phyloP scores from a whole-genome alignment of 208 protist genomes.

The Wallacemonas sp. region DNA sequence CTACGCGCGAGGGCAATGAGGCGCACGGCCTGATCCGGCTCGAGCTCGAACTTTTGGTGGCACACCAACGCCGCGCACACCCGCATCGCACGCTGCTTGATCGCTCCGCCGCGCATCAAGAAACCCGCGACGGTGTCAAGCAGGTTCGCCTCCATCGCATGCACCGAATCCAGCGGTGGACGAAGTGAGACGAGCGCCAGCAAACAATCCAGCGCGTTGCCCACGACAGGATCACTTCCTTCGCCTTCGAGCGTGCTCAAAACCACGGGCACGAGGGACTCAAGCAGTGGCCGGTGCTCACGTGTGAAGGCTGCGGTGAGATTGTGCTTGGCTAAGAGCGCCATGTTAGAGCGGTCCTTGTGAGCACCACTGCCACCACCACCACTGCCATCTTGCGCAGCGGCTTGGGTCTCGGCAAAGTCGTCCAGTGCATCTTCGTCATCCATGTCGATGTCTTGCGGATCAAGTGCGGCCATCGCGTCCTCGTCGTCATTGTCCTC shows the following conservation, averaged over 20 bases:
- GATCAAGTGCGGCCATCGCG: constrained; percentile 19
- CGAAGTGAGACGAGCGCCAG: constrained; percentile 82
- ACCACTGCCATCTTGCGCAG: background rate
- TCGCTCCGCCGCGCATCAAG: constrained; percentile 78
- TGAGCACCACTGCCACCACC: background rate
- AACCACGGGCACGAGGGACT: constrained; percentile 73
- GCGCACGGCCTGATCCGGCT: constrained; percentile 54
- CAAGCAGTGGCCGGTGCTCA: constrained; percentile 72
- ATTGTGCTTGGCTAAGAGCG: constrained; percentile 27
- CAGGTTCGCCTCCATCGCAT: constrained; percentile 49
- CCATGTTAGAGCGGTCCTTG: constrained; percentile 1
- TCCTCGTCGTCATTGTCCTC: constrained; percentile 16
- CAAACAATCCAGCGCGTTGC: constrained; percentile 81
- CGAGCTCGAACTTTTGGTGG: constrained; percentile 72
- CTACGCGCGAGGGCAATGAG: constrained; percentile 62
- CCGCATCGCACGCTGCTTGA: constrained; percentile 89
- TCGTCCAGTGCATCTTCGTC: constrained; percentile 69
- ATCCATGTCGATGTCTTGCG: constrained; percentile 32
- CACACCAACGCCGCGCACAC: constrained; percentile 74
- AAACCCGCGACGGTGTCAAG: constrained; percentile 78
- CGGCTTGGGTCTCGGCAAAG: constrained; percentile 54
- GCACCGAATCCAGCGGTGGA: constrained; percentile 63
- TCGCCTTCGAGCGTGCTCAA: constrained; percentile 86
- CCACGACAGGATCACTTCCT: constrained; percentile 87
- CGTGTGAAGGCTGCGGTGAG: constrained; percentile 73